These are phyloP conservation scores for Dactylellina haptotyla DNA, from an alignment of 2,329 filamentous ascomycete species.

Conservation along the genomic window DNA sequence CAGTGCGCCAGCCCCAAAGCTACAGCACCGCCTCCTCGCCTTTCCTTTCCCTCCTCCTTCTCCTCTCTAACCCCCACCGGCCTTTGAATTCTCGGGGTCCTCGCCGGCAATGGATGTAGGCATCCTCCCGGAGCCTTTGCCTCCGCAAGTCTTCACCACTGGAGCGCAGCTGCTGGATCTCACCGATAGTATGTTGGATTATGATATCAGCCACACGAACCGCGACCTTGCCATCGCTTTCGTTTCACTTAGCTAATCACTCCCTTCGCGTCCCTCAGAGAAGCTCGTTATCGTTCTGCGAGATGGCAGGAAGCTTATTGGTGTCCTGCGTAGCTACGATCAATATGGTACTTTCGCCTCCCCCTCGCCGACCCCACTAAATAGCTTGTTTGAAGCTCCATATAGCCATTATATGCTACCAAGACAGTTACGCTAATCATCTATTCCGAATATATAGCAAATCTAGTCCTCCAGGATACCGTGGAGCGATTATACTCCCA, in stretches of 20 bases:
- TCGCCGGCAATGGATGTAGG: slow-evolving; percentile 50
- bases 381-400: slow-evolving; percentile 9
- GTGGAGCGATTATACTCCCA: slow-evolving; percentile 84
- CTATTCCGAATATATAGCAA: slow-evolving; percentile 69
- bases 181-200: slow-evolving; percentile 82
- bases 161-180: slow-evolving; percentile 94
- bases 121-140: slow-evolving; percentile 70
- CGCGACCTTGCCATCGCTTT: not conserved
- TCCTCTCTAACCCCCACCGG: slow-evolving; percentile 16
- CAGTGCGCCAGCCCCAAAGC: slow-evolving; percentile 42
- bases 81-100: slow-evolving; percentile 21
- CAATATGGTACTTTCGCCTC: slow-evolving; percentile 78
- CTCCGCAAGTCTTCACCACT: slow-evolving; percentile 98
- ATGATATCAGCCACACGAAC: slow-evolving; percentile 13
- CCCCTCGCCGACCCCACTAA: not conserved
- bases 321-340: slow-evolving; percentile 93
- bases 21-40: slow-evolving; percentile 43
- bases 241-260: slow-evolving; percentile 29
- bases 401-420: not conserved
- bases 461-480: slow-evolving; percentile 92
- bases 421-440: not conserved
- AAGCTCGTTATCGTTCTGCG: slow-evolving; percentile 92
- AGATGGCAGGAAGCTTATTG: slow-evolving; percentile 92
- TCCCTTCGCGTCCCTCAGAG: slow-evolving; percentile 68
- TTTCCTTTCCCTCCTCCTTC: slow-evolving; percentile 1